phyloP scores from a whole-genome alignment of 129 eudicot species.

The Daucus carota region DH1_v3.0 NC_030383.2:52602501-52603000 shows the following conservation, averaged over 20 bases:
- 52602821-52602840: neutral
- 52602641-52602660: constrained; percentile 13
- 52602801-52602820: neutral
- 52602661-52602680: neutral
- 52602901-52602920: constrained; percentile 15
- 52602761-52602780: constrained; percentile 14
- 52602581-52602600: neutral
- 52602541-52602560: neutral
- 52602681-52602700: neutral
- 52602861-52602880: constrained; percentile 51
- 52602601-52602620: neutral
- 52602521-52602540: neutral
- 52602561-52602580: constrained; percentile 6
- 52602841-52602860: constrained; percentile 16
- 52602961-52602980: constrained; percentile 59
- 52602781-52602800: neutral
- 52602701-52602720: too few species aligned
- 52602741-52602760: too few species aligned
- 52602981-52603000: constrained; percentile 74
- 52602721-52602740: too few species aligned
- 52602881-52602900: constrained; percentile 29
- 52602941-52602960: constrained; percentile 37
- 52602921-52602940: neutral
- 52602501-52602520: neutral
- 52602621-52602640: neutral